These are phyloP conservation scores for Serendipita sp. DNA, from an alignment of 768 basidiomycete species.

Conservation along the genomic window DNA sequence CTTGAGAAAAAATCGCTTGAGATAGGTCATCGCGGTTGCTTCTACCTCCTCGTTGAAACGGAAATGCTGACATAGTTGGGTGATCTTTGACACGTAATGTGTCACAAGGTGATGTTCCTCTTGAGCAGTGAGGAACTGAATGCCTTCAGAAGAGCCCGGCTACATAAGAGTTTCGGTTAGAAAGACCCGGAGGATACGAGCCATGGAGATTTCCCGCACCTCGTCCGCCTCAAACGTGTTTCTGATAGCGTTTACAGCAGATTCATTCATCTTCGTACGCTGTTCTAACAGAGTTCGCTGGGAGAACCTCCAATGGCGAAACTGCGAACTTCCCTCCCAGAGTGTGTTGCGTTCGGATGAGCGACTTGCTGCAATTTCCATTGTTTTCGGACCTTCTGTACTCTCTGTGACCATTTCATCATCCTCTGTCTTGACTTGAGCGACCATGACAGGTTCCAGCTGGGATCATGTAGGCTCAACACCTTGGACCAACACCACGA, in stretches of 20 bases:
- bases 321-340: conserved; percentile 70
- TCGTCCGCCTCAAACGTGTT: conserved; percentile 63
- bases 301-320: conserved; percentile 80
- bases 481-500: not conserved
- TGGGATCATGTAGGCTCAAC: no score
- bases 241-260: conserved; percentile 62
- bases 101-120: conserved; percentile 85
- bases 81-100: conserved; percentile 75
- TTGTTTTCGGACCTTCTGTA: not conserved
- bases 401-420: no score
- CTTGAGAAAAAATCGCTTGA: conserved; percentile 93
- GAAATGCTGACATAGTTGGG: conserved; percentile 69
- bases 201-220: conserved; percentile 27
- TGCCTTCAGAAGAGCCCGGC: conserved; percentile 54
- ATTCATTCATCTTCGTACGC: conserved; percentile 52
- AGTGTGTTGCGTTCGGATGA: conserved; percentile 15
- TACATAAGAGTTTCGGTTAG: conserved; percentile 19
- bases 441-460: no score
- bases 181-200: not conserved
- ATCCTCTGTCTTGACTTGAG: no score
- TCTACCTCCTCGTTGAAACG: conserved; percentile 85
- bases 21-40: conserved; percentile 77
- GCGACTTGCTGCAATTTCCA: not conserved
- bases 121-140: conserved; percentile 52
- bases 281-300: conserved; percentile 41